Base-by-base conservation (phyloP, 1,284 basidiomycete genomes). In the Apiotrichum siamense region DNA sequence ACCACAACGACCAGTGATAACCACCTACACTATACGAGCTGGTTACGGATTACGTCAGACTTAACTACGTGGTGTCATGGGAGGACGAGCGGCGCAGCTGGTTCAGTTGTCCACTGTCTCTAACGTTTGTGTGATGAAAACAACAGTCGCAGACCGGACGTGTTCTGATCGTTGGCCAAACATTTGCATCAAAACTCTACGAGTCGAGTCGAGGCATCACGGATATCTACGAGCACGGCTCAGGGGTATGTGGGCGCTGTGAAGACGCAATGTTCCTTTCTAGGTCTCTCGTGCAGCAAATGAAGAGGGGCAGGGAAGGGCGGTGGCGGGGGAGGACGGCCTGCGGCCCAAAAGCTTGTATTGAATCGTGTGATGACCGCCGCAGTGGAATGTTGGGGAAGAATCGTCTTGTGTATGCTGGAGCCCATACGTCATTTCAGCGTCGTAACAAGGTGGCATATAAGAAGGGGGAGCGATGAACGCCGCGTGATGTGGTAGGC, bases 141-240 rank as follows among this genome's bases (percentile, higher is more conserved):
- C n/a, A n/a, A n/a, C n/a, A n/a, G n/a, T n/a, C n/a, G n/a, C n/a
- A n/a, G n/a, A n/a, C n/a, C n/a, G n/a, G n/a, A n/a, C n/a, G n/a
- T n/a, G n/a, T n/a, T n/a, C n/a, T n/a, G n/a, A n/a, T n/a, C n/a
- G n/a, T n/a, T n/a, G n/a, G n/a, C n/a, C n/a, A n/a, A n/a, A n/a
- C n/a, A n/a, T n/a, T n/a, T 35, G 33, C 33, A 35, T 35, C 33
- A 35, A 35, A 35, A 35, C 23, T 39, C 20, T 39, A 39, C 38
- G 21, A n/a, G n/a, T n/a, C n/a, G 38, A 39, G 38, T 23, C 38
- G 38, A 39, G 38, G 38, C 38, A 39, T 39, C 38, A 23, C 20
- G 38, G 38, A 39, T 39, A 39, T 39, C 38, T 21, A 39, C 38
- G 38, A 39, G 38, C 38, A 39, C 38, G 38, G 38, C 38, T 39